These are phyloP conservation scores for Diaporthe destruens DNA, from an alignment of 2,329 filamentous ascomycete species.

Conservation along the genomic window DNA sequence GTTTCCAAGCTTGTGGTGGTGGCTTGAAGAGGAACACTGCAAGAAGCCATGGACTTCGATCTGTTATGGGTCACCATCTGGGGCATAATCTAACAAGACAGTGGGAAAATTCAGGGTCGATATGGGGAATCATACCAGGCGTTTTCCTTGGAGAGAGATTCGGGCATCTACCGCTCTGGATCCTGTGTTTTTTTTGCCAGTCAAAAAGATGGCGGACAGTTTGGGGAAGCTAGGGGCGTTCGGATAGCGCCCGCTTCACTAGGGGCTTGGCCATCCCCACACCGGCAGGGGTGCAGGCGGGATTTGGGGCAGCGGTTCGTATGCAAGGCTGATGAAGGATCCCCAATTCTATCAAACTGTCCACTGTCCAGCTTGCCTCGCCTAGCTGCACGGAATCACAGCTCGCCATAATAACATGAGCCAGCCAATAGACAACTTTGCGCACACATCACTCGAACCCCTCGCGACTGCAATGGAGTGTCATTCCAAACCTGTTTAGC, in stretches of 20 bases:
- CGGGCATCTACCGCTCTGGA: neutral
- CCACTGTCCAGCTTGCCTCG: conserved; percentile 29
- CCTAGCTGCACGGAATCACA: conserved; percentile 15
- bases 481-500: conserved; percentile 30
- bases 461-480: conserved; percentile 39
- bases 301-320: conserved; percentile 23
- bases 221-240: conserved; percentile 32
- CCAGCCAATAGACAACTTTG: conserved; percentile 14
- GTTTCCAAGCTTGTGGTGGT: neutral
- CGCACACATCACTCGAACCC: neutral
- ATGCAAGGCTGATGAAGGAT: conserved; percentile 42
- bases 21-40: neutral
- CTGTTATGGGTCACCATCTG: neutral
- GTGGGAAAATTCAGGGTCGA: neutral
- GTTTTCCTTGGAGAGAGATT: neutral
- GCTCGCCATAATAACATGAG: conserved; percentile 29
- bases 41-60: neutral
- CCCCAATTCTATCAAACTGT: conserved; percentile 33
- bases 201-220: conserved; percentile 15
- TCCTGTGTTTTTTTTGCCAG: conserved; percentile 14
- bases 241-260: conserved; percentile 33
- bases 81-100: neutral
- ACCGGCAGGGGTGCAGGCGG: conserved; percentile 10
- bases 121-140: neutral
- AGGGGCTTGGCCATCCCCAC: conserved; percentile 29